Evolutionary conservation across 257 asterid genomes (phyloP).

Genomic region (Scutellaria baicalensis): DNA sequence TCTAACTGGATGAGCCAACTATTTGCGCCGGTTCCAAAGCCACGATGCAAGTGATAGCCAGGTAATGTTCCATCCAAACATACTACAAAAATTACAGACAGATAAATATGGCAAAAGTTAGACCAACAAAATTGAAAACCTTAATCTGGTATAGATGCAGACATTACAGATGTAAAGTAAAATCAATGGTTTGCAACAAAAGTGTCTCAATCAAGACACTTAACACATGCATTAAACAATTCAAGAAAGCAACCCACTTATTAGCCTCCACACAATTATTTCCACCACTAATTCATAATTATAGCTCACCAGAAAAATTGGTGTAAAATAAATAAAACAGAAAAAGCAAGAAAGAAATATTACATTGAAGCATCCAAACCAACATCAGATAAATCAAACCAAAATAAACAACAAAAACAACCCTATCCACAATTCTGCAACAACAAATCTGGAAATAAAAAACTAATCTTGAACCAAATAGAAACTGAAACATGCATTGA

Average conservation of each 20-base stretch:
- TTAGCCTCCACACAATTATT: constrained; percentile 7
- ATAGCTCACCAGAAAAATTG: neutral
- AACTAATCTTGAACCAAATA: neutral
- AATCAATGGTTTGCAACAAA: constrained; percentile 17
- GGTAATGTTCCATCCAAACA: constrained; percentile 93
- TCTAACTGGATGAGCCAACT: constrained; percentile 95
- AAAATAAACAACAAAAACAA: neutral
- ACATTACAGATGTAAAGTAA: constrained; percentile 16
- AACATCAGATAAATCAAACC: neutral
- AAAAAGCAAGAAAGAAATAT: neutral
- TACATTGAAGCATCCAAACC: neutral
- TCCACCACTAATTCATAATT: neutral
- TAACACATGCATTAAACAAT: constrained; percentile 18
- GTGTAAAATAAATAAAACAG: neutral
- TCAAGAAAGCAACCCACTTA: neutral
- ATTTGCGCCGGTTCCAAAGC: constrained; percentile 71
- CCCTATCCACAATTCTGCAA: neutral
- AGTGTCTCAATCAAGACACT: constrained; percentile 15
- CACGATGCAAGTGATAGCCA: constrained; percentile 85
- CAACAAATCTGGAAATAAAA: neutral
- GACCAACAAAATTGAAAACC: constrained; percentile 11
- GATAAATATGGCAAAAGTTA: neutral
- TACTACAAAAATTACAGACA: constrained; percentile 40
- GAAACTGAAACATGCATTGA: constrained; percentile 9
- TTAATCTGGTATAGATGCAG: neutral